Conservation (phyloP, 805 yeast species). For the Barnettozyma sucrosica region DNA sequence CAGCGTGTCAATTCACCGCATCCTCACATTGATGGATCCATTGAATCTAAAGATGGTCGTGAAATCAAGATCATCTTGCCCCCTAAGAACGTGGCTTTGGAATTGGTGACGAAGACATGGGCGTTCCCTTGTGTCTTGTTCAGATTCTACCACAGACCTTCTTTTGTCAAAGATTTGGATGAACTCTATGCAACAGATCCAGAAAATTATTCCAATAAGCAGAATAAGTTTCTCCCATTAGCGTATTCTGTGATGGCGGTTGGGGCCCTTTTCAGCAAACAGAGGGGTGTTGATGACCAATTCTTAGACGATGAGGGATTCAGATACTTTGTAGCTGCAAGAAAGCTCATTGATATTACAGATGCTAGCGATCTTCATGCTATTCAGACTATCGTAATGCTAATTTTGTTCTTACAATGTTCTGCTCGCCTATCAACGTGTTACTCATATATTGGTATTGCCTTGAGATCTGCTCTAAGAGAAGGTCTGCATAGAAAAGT, state of each 20-base stretch:
- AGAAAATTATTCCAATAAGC: constrained; percentile 61
- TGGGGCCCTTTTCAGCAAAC: constrained; percentile 70
- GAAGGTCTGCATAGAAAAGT: constrained; percentile 76
- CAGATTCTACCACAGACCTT: constrained; percentile 81
- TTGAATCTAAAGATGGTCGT: constrained; percentile 30
- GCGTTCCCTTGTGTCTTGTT: constrained; percentile 79
- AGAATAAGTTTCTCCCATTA: constrained; percentile 69
- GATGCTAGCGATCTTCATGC: constrained; percentile 76
- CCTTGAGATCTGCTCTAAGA: constrained; percentile 72
- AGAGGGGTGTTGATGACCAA: constrained; percentile 28
- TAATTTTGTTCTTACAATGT: constrained; percentile 80
- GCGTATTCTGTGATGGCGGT: constrained; percentile 85
- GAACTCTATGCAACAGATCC: constrained; percentile 73
- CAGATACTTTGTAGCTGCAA: constrained; percentile 72
- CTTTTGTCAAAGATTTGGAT: constrained; percentile 67
- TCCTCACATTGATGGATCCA: constrained; percentile 33
- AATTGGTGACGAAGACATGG: constrained; percentile 74
- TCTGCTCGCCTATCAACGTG: constrained; percentile 84
- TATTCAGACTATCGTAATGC: constrained; percentile 81
- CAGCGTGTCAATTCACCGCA: constrained; percentile 19
- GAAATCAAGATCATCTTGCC: constrained; percentile 70
- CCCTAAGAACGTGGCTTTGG: constrained; percentile 64
- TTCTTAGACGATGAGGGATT: constrained; percentile 69
- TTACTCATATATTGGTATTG: constrained; percentile 85
- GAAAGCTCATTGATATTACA: constrained; percentile 73